phyloP scores from a whole-genome alignment of 805 yeast species.

The Candida glaebosa region DNA sequence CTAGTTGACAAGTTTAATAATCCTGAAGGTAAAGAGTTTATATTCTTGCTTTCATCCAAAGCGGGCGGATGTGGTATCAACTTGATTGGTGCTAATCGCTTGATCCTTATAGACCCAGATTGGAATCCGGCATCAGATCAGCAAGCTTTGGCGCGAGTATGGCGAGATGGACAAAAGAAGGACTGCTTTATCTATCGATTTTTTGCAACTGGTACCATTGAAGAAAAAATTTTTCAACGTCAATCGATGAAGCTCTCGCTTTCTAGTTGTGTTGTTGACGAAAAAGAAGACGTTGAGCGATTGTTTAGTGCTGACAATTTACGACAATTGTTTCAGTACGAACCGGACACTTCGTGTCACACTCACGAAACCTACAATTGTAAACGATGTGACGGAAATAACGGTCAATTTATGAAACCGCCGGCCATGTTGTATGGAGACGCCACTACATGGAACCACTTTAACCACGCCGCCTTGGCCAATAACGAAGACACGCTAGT shows the following conservation, averaged over 20 bases:
- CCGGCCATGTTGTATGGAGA: slow-evolving; percentile 95
- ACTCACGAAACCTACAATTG: slow-evolving; percentile 93
- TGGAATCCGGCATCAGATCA: slow-evolving; percentile 99
- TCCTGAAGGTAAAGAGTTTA: slow-evolving; percentile 83
- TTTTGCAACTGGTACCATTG: slow-evolving; percentile 92
- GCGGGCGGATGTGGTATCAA: slow-evolving; percentile 99
- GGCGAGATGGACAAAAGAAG: slow-evolving; percentile 99
- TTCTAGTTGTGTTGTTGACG: slow-evolving; percentile 96
- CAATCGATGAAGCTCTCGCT: slow-evolving; percentile 92
- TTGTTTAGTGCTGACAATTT: slow-evolving; percentile 81
- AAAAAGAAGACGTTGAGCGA: slow-evolving; percentile 91
- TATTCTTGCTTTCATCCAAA: slow-evolving; percentile 85
- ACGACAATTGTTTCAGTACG: slow-evolving; percentile 68
- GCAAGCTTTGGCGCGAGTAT: slow-evolving; percentile 94
- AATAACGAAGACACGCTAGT: slow-evolving; percentile 74
- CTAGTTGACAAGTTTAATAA: slow-evolving; percentile 89
- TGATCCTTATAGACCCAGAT: slow-evolving; percentile 83
- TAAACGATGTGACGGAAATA: slow-evolving; percentile 56
- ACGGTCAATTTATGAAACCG: slow-evolving; percentile 58
- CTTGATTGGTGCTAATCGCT: slow-evolving; percentile 91
- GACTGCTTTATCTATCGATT: slow-evolving; percentile 94
- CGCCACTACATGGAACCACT: slow-evolving; percentile 96
- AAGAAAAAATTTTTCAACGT: slow-evolving; percentile 92
- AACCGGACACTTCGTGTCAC: slow-evolving; percentile 69
- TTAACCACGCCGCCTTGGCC: slow-evolving; percentile 57